Percentiles rank a stretch among this genome's conserved stretches.
Conservation (phyloP, 805 yeast species). For the Kuraishia ogatae region DNA sequence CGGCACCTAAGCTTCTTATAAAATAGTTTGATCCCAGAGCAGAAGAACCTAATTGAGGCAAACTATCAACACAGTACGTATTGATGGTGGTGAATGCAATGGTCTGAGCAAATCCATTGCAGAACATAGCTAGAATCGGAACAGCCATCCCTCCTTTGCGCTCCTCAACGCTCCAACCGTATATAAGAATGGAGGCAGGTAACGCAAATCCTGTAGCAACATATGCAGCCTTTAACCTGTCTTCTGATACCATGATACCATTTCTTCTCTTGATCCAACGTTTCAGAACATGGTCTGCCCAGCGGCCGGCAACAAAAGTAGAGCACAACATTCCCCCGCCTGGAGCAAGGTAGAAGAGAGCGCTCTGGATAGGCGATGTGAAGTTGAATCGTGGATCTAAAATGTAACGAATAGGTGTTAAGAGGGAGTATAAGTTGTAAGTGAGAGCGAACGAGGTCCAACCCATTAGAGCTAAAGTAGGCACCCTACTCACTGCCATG, state of each 20-base stretch:
- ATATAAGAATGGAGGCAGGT: constrained; percentile 36
- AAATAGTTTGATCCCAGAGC: constrained; percentile 48
- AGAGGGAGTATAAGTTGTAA: constrained; percentile 42
- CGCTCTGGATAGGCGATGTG: constrained; percentile 37
- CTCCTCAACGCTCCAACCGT: constrained; percentile 46
- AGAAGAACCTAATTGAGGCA: constrained; percentile 46
- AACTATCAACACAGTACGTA: constrained; percentile 49
- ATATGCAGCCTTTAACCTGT: constrained; percentile 33
- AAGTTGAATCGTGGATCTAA: constrained; percentile 47
- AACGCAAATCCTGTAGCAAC: constrained; percentile 31
- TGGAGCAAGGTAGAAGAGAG: constrained; percentile 47
- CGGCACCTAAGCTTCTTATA: constrained; percentile 39
- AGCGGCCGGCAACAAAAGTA: constrained; percentile 41
- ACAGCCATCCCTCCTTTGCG: constrained; percentile 46
- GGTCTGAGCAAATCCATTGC: constrained; percentile 42
- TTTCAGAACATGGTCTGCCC: constrained; percentile 40
- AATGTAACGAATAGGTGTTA: constrained; percentile 48
- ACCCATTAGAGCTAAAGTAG: constrained; percentile 34
- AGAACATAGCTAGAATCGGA: constrained; percentile 40
- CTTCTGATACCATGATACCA: constrained; percentile 43
- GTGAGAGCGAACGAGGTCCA: constrained; percentile 29
- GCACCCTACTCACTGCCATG: constrained; percentile 29
- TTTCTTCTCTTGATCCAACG: constrained; percentile 30
- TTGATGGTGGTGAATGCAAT: constrained; percentile 43
- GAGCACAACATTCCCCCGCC: constrained; percentile 44